Percentiles rank a stretch among this genome's conserved stretches.
These are phyloP conservation scores for Solanum tarapatanum DNA, from an alignment of 257 asterid genomes.

Conservation along the genomic window DNA sequence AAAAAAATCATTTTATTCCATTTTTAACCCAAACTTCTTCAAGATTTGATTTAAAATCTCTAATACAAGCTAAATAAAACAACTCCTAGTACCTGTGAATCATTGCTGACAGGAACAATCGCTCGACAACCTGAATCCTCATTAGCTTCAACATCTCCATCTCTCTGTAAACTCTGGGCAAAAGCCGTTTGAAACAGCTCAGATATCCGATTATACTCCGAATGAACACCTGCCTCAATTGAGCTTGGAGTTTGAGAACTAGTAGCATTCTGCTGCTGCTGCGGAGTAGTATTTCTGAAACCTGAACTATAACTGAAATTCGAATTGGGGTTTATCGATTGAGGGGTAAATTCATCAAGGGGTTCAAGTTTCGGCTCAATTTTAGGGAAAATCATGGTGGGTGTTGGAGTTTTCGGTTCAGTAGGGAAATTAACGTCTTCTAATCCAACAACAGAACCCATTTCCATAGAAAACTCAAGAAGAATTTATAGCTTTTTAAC, in stretches of 20 bases:
- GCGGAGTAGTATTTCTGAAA: background rate
- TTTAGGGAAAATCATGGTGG: background rate
- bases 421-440: background rate
- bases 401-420: background rate
- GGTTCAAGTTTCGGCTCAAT: background rate
- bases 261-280: background rate
- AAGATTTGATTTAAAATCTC: background rate
- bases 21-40: background rate
- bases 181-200: constrained; percentile 38
- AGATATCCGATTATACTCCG: constrained; percentile 29
- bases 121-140: constrained; percentile 24
- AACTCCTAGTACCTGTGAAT: background rate
- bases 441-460: background rate
- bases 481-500: background rate
- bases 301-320: background rate
- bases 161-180: background rate
- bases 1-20: background rate
- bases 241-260: background rate
- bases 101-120: constrained; percentile 29
- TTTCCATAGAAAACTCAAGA: background rate
- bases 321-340: background rate
- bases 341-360: background rate
- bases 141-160: background rate
- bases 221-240: background rate
- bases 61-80: background rate